Evolutionary conservation across 257 asterid genomes (phyloP).

Genomic region (Capsicum rhomboideum): DNA sequence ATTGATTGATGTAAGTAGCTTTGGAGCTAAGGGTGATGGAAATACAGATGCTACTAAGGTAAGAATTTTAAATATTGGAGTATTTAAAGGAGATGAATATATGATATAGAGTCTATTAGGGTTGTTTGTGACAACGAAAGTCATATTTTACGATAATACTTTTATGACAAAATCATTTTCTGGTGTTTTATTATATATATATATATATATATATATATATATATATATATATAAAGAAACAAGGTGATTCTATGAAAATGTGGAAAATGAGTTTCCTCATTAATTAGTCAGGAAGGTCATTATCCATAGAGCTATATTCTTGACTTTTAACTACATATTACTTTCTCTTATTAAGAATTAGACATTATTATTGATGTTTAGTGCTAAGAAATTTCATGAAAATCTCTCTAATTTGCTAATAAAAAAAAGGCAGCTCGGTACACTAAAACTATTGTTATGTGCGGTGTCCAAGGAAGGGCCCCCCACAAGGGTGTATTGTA

Average conservation of each 20-base stretch:
- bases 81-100: neutral
- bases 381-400: neutral
- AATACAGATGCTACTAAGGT: constrained; percentile 23
- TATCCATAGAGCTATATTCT: neutral
- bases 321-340: neutral
- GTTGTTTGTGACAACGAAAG: too few relatives aligned
- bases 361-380: neutral
- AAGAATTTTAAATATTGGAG: neutral
- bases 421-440: too few relatives aligned
- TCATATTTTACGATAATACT: neutral
- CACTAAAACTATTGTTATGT: too few relatives aligned
- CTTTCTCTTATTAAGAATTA: neutral
- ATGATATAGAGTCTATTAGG: too few relatives aligned
- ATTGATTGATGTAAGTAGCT: constrained; percentile 10
- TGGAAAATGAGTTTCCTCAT: neutral
- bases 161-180: neutral
- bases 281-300: neutral
- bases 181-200: too few relatives aligned
- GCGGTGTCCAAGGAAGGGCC: too few relatives aligned
- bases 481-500: too few relatives aligned
- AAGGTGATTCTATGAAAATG: too few relatives aligned
- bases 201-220: too few relatives aligned
- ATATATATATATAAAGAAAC: too few relatives aligned
- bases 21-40: constrained; percentile 39
- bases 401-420: neutral